Base-by-base conservation (phyloP, 805 yeast genomes). In the Metschnikowia drakensbergensis region DNA sequence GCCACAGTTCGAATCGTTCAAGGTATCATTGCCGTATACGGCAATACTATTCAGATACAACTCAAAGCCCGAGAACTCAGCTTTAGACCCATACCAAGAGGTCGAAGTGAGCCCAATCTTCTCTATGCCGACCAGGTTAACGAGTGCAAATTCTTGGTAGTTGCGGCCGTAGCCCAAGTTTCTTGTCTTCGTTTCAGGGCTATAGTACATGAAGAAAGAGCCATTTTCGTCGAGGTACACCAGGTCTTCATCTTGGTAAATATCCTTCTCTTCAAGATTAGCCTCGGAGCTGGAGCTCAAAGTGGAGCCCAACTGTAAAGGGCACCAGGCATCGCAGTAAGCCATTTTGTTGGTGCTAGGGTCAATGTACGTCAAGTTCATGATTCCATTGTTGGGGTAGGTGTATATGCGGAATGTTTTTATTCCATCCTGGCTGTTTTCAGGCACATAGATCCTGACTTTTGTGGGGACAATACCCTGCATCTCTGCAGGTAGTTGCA, bases 291-390 rank as follows among this genome's bases (percentile, higher is more conserved):
- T 50, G 10, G 68, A 58, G 10, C 58, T 37, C 41, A 84, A 62
- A 2, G 63, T 59, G 0, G 72, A 48, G 9, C 64, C 62, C 28
- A 74, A 72, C 1, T 76, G 67, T 26, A 92, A 69, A 0, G 97
- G 96, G 66, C 99, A 94, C 77, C 80, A 84, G 0, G 96, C 95
- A 64, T 90, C 96, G 72, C 99, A 94, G 60, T 69, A 69, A 11
- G 68, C 62, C 3, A 76, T 44, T n/a, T 72, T 67, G 42, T 84
- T 81, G 2, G 88, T 76, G 0, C 61, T 51, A 3, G 96, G 96
- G 61, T 92, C 92, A 23, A 86, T 70, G 59, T 90, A 94, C 0
- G 95, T 82, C 54, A 94, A 65, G 63, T 94, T 94, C 96, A 94
- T 87, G 52, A 92, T 92, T 54, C 97, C 88, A 55, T 83, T 78